These are phyloP conservation scores for Tympanopsis confertula DNA, from an alignment of 2,329 filamentous ascomycete species.

Conservation along the genomic window DNA sequence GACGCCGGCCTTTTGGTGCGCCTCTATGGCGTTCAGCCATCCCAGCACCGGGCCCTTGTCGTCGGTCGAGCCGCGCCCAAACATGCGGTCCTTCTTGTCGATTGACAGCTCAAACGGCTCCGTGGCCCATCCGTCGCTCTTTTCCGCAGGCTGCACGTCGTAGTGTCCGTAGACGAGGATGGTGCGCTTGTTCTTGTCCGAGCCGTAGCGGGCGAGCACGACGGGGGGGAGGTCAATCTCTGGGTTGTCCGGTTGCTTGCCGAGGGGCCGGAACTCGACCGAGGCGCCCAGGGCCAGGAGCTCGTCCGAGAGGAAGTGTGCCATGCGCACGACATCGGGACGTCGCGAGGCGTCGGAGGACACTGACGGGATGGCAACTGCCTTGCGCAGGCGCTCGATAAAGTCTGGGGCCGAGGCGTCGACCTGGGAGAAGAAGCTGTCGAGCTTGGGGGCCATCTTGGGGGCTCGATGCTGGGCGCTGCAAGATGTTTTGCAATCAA, in stretches of 20 bases:
- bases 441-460: conserved; percentile 83
- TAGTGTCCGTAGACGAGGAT: conserved; percentile 98
- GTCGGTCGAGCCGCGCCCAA: conserved; percentile 86
- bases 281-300: conserved; percentile 73
- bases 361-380: conserved; percentile 91
- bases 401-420: conserved; percentile 69
- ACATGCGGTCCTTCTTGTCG: conserved; percentile 89
- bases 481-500: too few species aligned
- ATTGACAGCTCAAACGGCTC: conserved; percentile 84
- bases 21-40: conserved; percentile 96
- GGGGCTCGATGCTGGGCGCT: conserved; percentile 51
- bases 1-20: conserved; percentile 85
- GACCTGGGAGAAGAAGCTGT: conserved; percentile 87
- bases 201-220: conserved; percentile 81
- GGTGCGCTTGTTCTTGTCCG: conserved; percentile 82
- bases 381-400: conserved; percentile 80
- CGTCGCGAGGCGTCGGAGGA: conserved; percentile 83
- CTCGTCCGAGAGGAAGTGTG: conserved; percentile 75
- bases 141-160: conserved; percentile 89
- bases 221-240: conserved; percentile 85
- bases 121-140: conserved; percentile 89
- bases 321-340: conserved; percentile 92
- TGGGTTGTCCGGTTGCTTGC: conserved; percentile 84
- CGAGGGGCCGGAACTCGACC: conserved; percentile 76
- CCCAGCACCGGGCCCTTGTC: conserved; percentile 96